These are phyloP conservation scores for Pythium graminicola DNA, from an alignment of 352 stramenopile genomes.

Conservation along the genomic window DNA sequence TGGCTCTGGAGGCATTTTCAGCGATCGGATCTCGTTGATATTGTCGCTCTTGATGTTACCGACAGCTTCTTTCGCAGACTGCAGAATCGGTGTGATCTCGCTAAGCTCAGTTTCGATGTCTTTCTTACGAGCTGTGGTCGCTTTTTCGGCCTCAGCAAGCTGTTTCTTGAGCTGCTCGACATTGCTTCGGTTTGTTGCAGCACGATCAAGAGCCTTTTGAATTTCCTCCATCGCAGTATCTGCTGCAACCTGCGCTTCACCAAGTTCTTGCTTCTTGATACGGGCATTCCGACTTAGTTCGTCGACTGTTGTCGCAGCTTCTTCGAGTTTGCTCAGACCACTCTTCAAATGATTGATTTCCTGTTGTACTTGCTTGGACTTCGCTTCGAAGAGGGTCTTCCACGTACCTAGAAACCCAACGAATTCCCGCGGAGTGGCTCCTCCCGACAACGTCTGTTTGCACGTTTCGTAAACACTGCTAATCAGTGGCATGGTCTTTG, in stretches of 20 bases:
- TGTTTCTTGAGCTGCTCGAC: constrained; percentile 90
- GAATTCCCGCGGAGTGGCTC: constrained; percentile 79
- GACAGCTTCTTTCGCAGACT: constrained; percentile 88
- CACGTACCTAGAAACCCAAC: constrained; percentile 83
- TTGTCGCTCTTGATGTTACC: constrained; percentile 95
- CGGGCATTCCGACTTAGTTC: constrained; percentile 83
- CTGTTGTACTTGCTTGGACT: constrained; percentile 75
- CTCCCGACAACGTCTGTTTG: constrained; percentile 34
- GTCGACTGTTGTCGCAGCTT: constrained; percentile 88
- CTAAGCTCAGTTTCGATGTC: constrained; percentile 92
- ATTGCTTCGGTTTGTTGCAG: constrained; percentile 85
- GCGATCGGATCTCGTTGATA: constrained; percentile 92
- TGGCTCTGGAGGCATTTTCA: constrained; percentile 93
- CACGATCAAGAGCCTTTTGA: constrained; percentile 87
- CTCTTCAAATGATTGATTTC: constrained; percentile 88
- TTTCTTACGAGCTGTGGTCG: constrained; percentile 84
- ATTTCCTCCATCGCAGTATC: constrained; percentile 95
- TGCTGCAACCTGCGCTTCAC: constrained; percentile 78
- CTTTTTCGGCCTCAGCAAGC: constrained; percentile 82
- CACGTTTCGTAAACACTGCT: constrained; percentile 57
- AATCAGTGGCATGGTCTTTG: constrained; percentile 50
- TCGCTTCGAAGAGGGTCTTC: constrained; percentile 62
- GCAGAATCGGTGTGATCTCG: constrained; percentile 89
- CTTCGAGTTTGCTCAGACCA: constrained; percentile 88
- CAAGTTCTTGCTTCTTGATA: constrained; percentile 88